Evolutionary conservation across 352 stramenopile genomes (phyloP).

Genomic region (Phytopythium sindhum): DNA sequence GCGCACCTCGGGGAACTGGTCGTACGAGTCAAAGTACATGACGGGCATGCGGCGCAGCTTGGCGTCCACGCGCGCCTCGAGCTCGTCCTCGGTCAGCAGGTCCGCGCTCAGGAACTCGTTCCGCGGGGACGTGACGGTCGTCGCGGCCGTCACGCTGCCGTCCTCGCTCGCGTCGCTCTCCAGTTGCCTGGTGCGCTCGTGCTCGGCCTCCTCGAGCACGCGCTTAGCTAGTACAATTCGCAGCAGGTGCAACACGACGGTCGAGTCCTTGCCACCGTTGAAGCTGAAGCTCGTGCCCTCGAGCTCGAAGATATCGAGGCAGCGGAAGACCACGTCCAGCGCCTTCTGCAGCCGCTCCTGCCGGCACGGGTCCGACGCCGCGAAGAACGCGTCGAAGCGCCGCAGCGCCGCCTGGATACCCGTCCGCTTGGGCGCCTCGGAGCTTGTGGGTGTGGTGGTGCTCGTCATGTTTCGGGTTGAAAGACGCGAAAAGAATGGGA

Average conservation of each 20-base stretch:
- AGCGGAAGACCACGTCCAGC: slow-evolving; percentile 70
- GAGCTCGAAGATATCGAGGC: slow-evolving; percentile 77
- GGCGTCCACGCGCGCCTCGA: slow-evolving; percentile 42
- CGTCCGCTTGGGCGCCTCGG: background rate
- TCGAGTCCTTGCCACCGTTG: slow-evolving; percentile 93
- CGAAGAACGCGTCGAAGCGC: slow-evolving; percentile 69
- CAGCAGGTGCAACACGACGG: slow-evolving; percentile 88
- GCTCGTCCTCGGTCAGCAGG: slow-evolving; percentile 41
- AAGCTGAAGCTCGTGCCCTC: slow-evolving; percentile 88
- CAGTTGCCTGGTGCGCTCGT: slow-evolving; percentile 10
- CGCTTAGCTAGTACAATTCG: slow-evolving; percentile 79
- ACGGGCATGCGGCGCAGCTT: slow-evolving; percentile 65
- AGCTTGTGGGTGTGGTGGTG: background rate
- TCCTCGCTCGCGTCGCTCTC: slow-evolving; percentile 1
- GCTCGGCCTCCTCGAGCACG: slow-evolving; percentile 34
- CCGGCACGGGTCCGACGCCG: slow-evolving; percentile 33
- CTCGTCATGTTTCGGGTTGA: background rate
- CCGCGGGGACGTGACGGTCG: slow-evolving; percentile 48
- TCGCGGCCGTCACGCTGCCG: slow-evolving; percentile 21
- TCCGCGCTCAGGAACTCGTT: slow-evolving; percentile 53
- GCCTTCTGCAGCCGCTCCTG: slow-evolving; percentile 57
- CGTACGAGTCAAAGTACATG: slow-evolving; percentile 96
- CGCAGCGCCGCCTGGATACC: slow-evolving; percentile 25
- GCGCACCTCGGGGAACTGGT: slow-evolving; percentile 94
- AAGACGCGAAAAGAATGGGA: background rate